Percentiles rank a stretch among this genome's conserved stretches.
phyloP scores from a whole-genome alignment of 2,329 filamentous ascomycete genomes.

The Alternaria dauci region DNA sequence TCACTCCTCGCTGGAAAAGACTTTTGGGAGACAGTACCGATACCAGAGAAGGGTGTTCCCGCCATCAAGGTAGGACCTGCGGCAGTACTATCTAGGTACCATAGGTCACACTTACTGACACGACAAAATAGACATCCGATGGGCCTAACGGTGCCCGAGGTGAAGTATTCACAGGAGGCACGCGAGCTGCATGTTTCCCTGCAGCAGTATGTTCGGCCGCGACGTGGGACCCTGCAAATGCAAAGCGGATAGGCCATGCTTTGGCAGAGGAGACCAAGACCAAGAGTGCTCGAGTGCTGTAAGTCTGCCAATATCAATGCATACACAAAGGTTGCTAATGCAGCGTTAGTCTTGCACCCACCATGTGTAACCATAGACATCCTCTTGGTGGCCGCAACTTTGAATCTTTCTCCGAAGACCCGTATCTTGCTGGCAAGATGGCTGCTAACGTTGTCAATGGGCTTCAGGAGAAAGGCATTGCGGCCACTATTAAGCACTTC shows the following conservation, averaged over 20 bases:
- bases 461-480: slow-evolving; percentile 71
- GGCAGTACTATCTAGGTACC: neutral
- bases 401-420: slow-evolving; percentile 75
- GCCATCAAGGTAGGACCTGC: slow-evolving; percentile 56
- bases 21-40: slow-evolving; percentile 72
- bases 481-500: slow-evolving; percentile 78
- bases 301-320: slow-evolving; percentile 8
- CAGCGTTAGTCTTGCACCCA: slow-evolving; percentile 68
- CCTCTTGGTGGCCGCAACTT: slow-evolving; percentile 83
- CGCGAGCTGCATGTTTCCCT: slow-evolving; percentile 74
- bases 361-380: slow-evolving; percentile 81
- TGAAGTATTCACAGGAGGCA: slow-evolving; percentile 69
- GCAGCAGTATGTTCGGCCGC: slow-evolving; percentile 73
- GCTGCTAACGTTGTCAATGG: slow-evolving; percentile 68
- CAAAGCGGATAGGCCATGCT: slow-evolving; percentile 64
- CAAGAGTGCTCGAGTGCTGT: slow-evolving; percentile 74
- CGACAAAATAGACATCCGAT: slow-evolving; percentile 62
- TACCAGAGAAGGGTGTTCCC: slow-evolving; percentile 67
- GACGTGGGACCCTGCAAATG: slow-evolving; percentile 75
- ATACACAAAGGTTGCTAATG: slow-evolving; percentile 1
- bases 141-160: slow-evolving; percentile 75
- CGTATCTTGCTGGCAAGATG: slow-evolving; percentile 72
- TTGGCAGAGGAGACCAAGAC: slow-evolving; percentile 75
- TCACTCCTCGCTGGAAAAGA: slow-evolving; percentile 56
- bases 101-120: neutral